Evolutionary conservation across 352 stramenopile genomes (phyloP), one percentile per base, ranked within the genome.

Genomic region (Phytopythium mirpurense): DNA sequence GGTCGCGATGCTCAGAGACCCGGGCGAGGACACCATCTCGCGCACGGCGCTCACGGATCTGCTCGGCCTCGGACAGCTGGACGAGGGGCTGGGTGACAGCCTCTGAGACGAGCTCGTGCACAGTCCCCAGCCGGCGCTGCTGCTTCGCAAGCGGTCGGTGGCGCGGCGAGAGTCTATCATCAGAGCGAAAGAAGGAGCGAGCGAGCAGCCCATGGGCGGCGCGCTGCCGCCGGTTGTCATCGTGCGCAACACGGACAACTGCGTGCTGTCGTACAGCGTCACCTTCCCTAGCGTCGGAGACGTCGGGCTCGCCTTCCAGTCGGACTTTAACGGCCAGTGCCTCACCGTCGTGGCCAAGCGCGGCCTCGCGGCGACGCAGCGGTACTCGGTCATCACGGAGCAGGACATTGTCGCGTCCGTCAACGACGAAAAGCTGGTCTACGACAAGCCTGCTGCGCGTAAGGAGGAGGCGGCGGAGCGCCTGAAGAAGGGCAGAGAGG

Each of bases 201-300:
- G 58, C n/a, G 62, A 71, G 24, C 43, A 68, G n/a, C n/a, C n/a
- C n/a, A n/a, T n/a, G n/a, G n/a, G n/a, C n/a, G n/a, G n/a, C n/a
- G n/a, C n/a, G n/a, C n/a, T n/a, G n/a, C n/a, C n/a, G 26, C 72
- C 71, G 16, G 54, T 74, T 8, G 67, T 83, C 1, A 63, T 81
- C 19, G 67, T 86, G 0, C 67, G 73, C 3, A 82, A 86, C 52
- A 81, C 72, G 21, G 47, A 60, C 16, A 83, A 86, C 52, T 71
- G 83, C 65, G 68, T 83, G 18, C 42, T 86, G 7, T 81, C 71
- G 35, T 83, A 83, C 54, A 69, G 83, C 44, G 75, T 86, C 36
- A 67, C 67, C 12, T 86, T 83, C 31, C 63, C 74, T 11, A 69
- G 79, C 41, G 51, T 59, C 7, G 70, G 69, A 11, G 62, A 73